Conservation (phyloP, 2,329 filamentous ascomycete species). For the Neopestalotiopsis clavispora region DNA sequence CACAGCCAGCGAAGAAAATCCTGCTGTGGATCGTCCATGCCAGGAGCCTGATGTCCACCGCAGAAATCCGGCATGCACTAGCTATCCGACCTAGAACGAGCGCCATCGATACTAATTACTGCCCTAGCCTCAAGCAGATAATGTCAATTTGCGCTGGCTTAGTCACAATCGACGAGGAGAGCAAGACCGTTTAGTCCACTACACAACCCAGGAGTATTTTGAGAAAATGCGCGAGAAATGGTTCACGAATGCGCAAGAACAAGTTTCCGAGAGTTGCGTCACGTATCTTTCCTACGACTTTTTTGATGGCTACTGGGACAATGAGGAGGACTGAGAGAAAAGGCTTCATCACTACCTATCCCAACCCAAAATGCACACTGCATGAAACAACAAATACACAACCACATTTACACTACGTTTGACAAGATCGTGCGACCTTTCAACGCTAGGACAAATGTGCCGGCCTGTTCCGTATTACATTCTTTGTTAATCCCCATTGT, state of each 20-base stretch:
- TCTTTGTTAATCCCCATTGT: too few species aligned
- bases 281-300: conserved; percentile 40
- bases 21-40: not conserved
- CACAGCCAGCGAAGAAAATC: not conserved
- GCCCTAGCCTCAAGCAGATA: conserved; percentile 31
- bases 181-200: conserved; percentile 44
- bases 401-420: too few species aligned
- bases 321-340: not conserved
- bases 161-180: conserved; percentile 34
- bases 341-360: not conserved
- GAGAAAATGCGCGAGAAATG: conserved; percentile 30
- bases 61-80: not conserved
- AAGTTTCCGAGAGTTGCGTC: conserved; percentile 29
- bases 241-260: conserved; percentile 31
- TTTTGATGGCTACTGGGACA: conserved; percentile 6
- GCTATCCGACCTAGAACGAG: conserved; percentile 23
- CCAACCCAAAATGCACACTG: too few species aligned
- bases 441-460: too few species aligned
- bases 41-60: not conserved
- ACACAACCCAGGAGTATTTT: conserved; percentile 50
- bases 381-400: too few species aligned
- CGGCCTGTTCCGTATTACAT: too few species aligned
- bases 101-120: conserved; percentile 35
- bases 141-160: conserved; percentile 21
- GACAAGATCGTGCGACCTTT: too few species aligned